Conservation (phyloP, 441 rosid genomes). For the Jatropha podagrica region DNA sequence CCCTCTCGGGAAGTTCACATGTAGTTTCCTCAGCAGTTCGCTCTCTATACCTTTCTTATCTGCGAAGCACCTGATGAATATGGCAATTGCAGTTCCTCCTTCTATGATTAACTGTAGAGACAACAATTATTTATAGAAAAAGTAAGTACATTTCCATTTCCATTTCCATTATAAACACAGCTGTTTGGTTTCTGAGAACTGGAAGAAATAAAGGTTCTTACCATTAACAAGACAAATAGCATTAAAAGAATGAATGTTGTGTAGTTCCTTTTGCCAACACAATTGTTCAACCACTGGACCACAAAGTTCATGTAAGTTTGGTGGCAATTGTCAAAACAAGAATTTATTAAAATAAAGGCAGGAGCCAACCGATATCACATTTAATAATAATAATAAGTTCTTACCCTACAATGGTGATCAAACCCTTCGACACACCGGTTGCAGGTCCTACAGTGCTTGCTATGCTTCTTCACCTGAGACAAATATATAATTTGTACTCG, state of each 20-base stretch:
- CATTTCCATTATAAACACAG: not conserved
- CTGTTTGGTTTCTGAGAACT: not conserved
- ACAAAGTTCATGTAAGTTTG: slow-evolving; percentile 2
- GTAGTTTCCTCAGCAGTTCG: slow-evolving; percentile 60
- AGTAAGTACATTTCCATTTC: slow-evolving; percentile 2
- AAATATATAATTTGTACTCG: not conserved
- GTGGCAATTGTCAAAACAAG: not conserved
- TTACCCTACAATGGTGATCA: slow-evolving; percentile 98
- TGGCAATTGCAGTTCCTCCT: slow-evolving; percentile 88
- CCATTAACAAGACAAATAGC: slow-evolving; percentile 83
- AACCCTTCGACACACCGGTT: slow-evolving; percentile 96
- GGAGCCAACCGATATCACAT: not conserved
- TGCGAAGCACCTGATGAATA: slow-evolving; percentile 86
- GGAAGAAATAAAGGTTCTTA: slow-evolving; percentile 31
- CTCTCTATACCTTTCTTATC: slow-evolving; percentile 77
- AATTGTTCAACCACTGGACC: slow-evolving; percentile 94
- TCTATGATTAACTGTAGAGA: slow-evolving; percentile 67
- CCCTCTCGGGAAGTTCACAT: slow-evolving; percentile 66
- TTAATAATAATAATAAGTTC: slow-evolving; percentile 2
- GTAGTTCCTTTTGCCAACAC: slow-evolving; percentile 90
- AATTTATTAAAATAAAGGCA: not conserved
- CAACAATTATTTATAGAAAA: slow-evolving; percentile 6
- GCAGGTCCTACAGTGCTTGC: slow-evolving; percentile 97
- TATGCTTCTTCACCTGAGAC: slow-evolving; percentile 77
- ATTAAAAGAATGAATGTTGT: slow-evolving; percentile 82